Percentiles rank a stretch among this genome's conserved stretches.
These are phyloP conservation scores for Alternaria novae-zelandiae DNA, from an alignment of 2,329 filamentous ascomycete species.

Conservation along the genomic window DNA sequence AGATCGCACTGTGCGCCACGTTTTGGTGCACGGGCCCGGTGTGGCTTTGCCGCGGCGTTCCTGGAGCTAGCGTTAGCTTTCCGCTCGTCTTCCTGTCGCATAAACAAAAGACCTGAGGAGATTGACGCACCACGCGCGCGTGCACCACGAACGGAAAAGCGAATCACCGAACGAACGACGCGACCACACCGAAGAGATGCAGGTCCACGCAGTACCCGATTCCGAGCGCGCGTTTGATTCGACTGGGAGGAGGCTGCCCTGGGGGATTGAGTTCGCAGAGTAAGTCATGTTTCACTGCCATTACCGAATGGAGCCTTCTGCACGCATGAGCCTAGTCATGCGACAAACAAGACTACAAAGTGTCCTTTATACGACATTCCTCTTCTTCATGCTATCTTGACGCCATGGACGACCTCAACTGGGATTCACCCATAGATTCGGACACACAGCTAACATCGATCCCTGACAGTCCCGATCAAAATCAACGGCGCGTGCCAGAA, in stretches of 20 bases:
- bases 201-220: constrained; percentile 69
- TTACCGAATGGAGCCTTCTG: background rate
- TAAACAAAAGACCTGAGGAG: constrained; percentile 32
- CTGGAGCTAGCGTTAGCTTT: constrained; percentile 19
- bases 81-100: constrained; percentile 26
- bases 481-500: constrained; percentile 61
- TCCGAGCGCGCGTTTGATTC: constrained; percentile 67
- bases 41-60: constrained; percentile 37
- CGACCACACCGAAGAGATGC: constrained; percentile 55
- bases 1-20: constrained; percentile 23
- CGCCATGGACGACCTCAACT: constrained; percentile 1
- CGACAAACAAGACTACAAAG: background rate
- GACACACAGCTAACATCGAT: constrained; percentile 21
- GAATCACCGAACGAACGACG: background rate
- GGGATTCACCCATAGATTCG: background rate
- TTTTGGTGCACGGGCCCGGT: constrained; percentile 20
- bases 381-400: background rate
- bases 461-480: constrained; percentile 47
- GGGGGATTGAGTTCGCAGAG: constrained; percentile 68
- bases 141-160: constrained; percentile 6
- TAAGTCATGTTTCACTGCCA: constrained; percentile 46
- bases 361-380: background rate
- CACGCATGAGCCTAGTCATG: background rate
- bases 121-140: constrained; percentile 3
- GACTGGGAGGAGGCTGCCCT: constrained; percentile 66